These are phyloP conservation scores for Delitschia confertaspora DNA, from an alignment of 495 filamentous ascomycete species.

Conservation along the genomic window DNA sequence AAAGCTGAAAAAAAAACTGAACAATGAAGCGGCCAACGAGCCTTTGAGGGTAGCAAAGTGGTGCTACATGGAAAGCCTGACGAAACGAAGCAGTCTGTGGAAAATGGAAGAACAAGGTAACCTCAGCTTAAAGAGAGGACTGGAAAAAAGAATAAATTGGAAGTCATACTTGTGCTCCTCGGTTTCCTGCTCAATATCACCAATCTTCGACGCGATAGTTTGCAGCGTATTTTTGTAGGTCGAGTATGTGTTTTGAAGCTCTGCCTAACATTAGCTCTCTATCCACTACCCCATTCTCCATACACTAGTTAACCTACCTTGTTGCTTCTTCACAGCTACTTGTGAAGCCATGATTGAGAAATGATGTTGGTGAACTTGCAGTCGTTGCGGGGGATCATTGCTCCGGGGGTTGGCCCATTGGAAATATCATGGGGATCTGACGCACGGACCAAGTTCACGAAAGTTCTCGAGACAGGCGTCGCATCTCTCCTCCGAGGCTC, in stretches of 20 bases:
- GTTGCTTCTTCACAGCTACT: conserved; percentile 39
- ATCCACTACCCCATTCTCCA: background rate
- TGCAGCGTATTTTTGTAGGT: conserved; percentile 95
- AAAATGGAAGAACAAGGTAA: conserved; percentile 3
- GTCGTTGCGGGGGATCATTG: background rate
- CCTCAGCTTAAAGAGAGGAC: background rate
- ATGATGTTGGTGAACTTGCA: background rate
- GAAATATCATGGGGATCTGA: background rate
- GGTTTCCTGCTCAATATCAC: conserved; percentile 90
- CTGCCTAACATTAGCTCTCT: conserved; percentile 38
- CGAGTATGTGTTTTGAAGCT: conserved; percentile 85
- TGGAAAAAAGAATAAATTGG: conserved; percentile 3
- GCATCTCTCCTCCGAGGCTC: background rate
- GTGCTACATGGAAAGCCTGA: background rate
- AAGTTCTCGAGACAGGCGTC: conserved; percentile 18
- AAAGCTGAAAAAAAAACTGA: background rate
- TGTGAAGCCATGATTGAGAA: conserved; percentile 16
- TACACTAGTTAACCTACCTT: conserved; percentile 51
- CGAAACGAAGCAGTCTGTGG: conserved; percentile 5
- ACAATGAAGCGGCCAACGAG: conserved; percentile 12
- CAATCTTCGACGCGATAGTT: conserved; percentile 89
- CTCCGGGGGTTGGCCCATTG: background rate
- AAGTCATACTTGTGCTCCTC: conserved; percentile 90
- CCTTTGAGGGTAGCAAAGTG: background rate
- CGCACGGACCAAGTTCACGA: conserved; percentile 16